Evolutionary conservation across 2,329 filamentous ascomycete genomes (phyloP).

Genomic region (Penicillium sp.): DNA sequence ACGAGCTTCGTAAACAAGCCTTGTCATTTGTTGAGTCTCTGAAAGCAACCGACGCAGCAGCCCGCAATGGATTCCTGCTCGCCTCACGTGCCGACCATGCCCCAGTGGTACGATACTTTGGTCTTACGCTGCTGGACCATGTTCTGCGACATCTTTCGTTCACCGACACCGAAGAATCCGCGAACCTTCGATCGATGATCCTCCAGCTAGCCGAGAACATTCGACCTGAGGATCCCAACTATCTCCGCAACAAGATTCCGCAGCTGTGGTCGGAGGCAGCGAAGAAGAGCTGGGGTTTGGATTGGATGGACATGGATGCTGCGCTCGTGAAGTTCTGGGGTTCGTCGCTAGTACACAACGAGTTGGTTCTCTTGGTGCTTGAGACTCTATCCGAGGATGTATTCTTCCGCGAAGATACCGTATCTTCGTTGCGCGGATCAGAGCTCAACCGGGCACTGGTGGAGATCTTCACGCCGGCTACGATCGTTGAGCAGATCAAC

Average conservation of each 20-base stretch:
- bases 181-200: slow-evolving; percentile 68
- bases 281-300: slow-evolving; percentile 84
- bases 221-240: slow-evolving; percentile 67
- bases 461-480: slow-evolving; percentile 81
- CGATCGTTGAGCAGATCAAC: slow-evolving; percentile 69
- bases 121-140: slow-evolving; percentile 84
- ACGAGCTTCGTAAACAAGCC: slow-evolving; percentile 75
- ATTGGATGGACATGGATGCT: slow-evolving; percentile 93
- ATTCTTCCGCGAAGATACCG: slow-evolving; percentile 82
- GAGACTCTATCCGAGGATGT: slow-evolving; percentile 93
- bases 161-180: slow-evolving; percentile 60
- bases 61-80: slow-evolving; percentile 76
- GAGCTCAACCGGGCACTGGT: slow-evolving; percentile 84
- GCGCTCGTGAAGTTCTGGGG: slow-evolving; percentile 76
- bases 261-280: slow-evolving; percentile 93
- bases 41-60: slow-evolving; percentile 73
- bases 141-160: slow-evolving; percentile 81
- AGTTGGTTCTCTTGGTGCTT: slow-evolving; percentile 80
- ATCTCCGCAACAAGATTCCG: slow-evolving; percentile 86
- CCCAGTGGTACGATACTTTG: slow-evolving; percentile 85
- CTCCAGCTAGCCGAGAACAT: slow-evolving; percentile 70
- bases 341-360: slow-evolving; percentile 61
- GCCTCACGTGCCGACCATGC: slow-evolving; percentile 70
- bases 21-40: slow-evolving; percentile 79
- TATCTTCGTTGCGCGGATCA: slow-evolving; percentile 75